Conservation (phyloP, 805 yeast genomes). For the Clavispora fructus region DNA sequence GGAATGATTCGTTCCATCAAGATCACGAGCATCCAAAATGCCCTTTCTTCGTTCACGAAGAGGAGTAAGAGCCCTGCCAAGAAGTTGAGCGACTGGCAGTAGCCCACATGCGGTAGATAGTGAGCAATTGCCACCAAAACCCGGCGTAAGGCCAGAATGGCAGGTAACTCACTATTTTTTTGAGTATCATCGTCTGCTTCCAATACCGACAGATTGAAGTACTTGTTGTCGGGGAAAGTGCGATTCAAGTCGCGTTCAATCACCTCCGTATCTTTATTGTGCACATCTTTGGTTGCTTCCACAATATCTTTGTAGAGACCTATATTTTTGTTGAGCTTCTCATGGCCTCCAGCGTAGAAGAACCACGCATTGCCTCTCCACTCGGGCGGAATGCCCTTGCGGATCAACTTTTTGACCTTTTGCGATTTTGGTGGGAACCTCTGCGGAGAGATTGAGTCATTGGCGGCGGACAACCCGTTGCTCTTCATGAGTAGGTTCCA, state of each 20-base stretch:
- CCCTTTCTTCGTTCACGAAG: conserved; percentile 82
- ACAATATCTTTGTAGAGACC: conserved; percentile 75
- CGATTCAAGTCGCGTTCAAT: conserved; percentile 91
- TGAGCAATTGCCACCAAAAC: conserved; percentile 80
- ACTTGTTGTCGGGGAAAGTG: conserved; percentile 89
- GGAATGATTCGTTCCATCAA: conserved; percentile 82
- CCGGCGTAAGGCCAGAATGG: conserved; percentile 64
- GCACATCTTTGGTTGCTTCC: conserved; percentile 45
- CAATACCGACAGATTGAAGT: conserved; percentile 48
- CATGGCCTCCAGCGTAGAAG: conserved; percentile 83
- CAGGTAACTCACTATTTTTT: not conserved
- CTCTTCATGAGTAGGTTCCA: conserved; percentile 68
- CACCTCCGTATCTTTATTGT: conserved; percentile 80
- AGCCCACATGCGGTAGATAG: conserved; percentile 86
- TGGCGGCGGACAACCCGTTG: conserved; percentile 51
- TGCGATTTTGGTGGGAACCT: conserved; percentile 76
- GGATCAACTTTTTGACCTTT: conserved; percentile 70
- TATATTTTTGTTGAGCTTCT: conserved; percentile 56
- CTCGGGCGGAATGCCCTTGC: conserved; percentile 94
- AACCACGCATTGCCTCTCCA: conserved; percentile 99
- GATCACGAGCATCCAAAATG: conserved; percentile 95
- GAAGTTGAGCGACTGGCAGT: conserved; percentile 93
- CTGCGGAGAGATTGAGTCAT: conserved; percentile 36
- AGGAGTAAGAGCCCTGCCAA: conserved; percentile 80
- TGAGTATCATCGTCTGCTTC: not conserved